These are phyloP conservation scores for Pseudevernia furfuracea DNA, from an alignment of 495 filamentous ascomycete species.

Conservation along the genomic window DNA sequence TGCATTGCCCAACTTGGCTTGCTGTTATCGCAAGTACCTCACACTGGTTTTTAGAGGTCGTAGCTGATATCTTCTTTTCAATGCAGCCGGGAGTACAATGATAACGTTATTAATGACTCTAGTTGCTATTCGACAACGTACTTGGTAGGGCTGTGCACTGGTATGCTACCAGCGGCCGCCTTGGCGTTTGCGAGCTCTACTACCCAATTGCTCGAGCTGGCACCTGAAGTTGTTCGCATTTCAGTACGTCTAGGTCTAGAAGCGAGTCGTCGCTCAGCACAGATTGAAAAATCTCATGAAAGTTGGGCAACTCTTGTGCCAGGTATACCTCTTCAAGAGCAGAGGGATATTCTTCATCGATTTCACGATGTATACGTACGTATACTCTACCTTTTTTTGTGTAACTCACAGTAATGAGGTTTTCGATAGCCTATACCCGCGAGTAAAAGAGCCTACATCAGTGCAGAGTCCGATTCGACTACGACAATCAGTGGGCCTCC, in stretches of 20 bases:
- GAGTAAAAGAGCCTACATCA: conserved; percentile 35
- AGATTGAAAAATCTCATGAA: conserved; percentile 21
- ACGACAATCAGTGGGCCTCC: conserved; percentile 41
- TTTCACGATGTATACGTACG: conserved; percentile 26
- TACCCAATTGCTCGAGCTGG: conserved; percentile 13
- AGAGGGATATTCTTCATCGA: conserved; percentile 34
- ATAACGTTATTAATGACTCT: background rate
- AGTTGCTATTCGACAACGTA: background rate
- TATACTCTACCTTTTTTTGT: background rate
- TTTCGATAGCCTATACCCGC: conserved; percentile 8
- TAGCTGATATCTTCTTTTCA: background rate
- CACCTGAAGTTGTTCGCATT: conserved; percentile 18
- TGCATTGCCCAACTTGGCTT: conserved; percentile 19
- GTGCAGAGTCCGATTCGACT: conserved; percentile 32
- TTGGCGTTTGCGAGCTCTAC: conserved; percentile 13
- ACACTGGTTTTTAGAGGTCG: background rate
- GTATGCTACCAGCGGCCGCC: conserved; percentile 19
- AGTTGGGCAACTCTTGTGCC: conserved; percentile 41
- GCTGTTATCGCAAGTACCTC: conserved; percentile 3
- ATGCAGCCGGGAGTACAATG: background rate
- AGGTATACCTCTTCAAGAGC: conserved; percentile 27
- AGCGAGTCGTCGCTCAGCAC: conserved; percentile 10
- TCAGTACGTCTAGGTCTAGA: conserved; percentile 18
- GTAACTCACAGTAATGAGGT: background rate
- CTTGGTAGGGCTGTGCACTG: conserved; percentile 19